These are phyloP conservation scores for Batkoa obscura DNA, from an alignment of 371 early-diverging fungal genomes.

Conservation along the genomic window DNA sequence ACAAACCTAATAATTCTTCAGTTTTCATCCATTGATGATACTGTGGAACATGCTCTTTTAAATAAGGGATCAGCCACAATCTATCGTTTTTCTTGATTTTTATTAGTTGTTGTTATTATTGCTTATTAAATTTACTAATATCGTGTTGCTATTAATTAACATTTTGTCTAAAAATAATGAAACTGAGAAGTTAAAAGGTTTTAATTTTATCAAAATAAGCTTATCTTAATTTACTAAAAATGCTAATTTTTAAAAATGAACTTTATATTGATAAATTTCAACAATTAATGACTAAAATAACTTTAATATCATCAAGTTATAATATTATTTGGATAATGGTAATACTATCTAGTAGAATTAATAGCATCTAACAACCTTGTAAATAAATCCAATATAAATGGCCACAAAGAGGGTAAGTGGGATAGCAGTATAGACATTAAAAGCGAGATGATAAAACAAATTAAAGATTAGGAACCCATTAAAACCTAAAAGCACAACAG, in stretches of 20 bases:
- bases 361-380: not conserved
- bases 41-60: constrained; percentile 53
- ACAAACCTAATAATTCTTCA: constrained; percentile 48
- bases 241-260: too few species aligned
- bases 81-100: constrained; percentile 31
- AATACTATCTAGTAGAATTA: not conserved
- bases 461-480: not conserved
- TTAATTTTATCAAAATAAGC: too few species aligned
- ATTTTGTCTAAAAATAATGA: not conserved
- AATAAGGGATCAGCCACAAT: constrained; percentile 67
- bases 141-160: not conserved
- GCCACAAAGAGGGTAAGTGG: not conserved
- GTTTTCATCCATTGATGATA: constrained; percentile 93
- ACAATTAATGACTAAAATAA: too few species aligned
- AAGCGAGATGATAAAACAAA: not conserved
- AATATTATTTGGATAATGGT: not conserved
- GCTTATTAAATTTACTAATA: not conserved
- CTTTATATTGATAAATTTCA: too few species aligned
- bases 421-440: not conserved
- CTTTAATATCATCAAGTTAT: too few species aligned
- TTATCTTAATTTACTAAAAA: too few species aligned
- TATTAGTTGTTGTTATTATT: not conserved
- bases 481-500: not conserved
- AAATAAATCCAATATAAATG: not conserved
- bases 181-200: too few species aligned